These are phyloP conservation scores for Daldinia vernicosa DNA, from an alignment of 495 filamentous ascomycete species.

Conservation along the genomic window DNA sequence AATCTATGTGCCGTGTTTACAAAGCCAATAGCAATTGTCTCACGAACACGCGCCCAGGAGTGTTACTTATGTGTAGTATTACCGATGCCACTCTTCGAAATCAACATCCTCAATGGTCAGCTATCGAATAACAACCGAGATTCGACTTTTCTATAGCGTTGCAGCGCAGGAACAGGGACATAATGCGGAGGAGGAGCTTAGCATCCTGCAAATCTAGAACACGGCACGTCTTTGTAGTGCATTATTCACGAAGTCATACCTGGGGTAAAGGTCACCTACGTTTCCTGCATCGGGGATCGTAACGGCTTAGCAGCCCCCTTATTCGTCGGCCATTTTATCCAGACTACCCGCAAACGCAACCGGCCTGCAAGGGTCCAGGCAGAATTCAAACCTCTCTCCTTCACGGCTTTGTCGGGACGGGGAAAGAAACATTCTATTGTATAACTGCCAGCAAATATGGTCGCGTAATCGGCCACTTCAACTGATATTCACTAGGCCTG, in stretches of 20 bases:
- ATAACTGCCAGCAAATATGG: not conserved
- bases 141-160: constrained; percentile 13
- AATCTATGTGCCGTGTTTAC: constrained; percentile 12
- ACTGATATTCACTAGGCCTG: not conserved
- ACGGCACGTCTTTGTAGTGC: constrained; percentile 23
- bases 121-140: constrained; percentile 35
- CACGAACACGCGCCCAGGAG: constrained; percentile 8
- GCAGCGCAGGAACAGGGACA: constrained; percentile 18
- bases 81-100: constrained; percentile 3
- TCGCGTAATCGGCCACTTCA: not conserved
- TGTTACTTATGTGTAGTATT: not conserved
- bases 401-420: constrained; percentile 31
- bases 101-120: not conserved
- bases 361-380: constrained; percentile 27
- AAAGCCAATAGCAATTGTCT: not conserved
- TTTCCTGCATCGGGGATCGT: constrained; percentile 15
- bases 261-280: constrained; percentile 26
- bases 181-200: constrained; percentile 25
- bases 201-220: constrained; percentile 26
- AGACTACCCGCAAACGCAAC: constrained; percentile 25
- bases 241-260: constrained; percentile 19
- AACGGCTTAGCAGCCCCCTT: constrained; percentile 13
- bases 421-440: constrained; percentile 7
- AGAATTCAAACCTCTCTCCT: constrained; percentile 24
- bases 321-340: constrained; percentile 36